A percentile compares a stretch with the other conserved stretches of the same genome.
Conservation (phyloP, 306 rosid species). For the Prunus kanzakura region DNA sequence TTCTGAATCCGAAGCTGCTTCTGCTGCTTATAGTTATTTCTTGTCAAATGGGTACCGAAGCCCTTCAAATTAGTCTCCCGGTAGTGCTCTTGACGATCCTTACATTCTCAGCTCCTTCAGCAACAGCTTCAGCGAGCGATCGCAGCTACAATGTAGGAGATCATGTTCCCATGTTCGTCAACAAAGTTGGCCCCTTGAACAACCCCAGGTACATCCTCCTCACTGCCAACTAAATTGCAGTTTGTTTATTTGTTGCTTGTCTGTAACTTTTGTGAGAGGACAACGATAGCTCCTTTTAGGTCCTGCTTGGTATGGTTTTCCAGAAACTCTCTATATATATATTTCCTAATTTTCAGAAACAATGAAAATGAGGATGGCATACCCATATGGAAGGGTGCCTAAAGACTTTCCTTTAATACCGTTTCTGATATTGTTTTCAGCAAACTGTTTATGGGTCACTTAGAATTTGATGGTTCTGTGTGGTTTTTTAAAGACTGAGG, state of each 20-base stretch:
- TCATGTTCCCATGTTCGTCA: conserved; percentile 56
- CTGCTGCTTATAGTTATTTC: background rate
- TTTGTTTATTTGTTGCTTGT: background rate
- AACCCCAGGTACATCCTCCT: conserved; percentile 65
- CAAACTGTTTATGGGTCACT: background rate
- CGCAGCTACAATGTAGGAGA: conserved; percentile 64
- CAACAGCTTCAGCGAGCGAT: conserved; percentile 43
- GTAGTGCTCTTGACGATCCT: conserved; percentile 30
- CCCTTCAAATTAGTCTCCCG: conserved; percentile 25
- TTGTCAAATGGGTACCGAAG: conserved; percentile 34
- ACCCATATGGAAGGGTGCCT: background rate
- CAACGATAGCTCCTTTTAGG: background rate
- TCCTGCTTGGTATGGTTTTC: background rate
- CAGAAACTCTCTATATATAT: background rate
- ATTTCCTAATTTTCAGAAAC: background rate
- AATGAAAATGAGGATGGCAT: background rate
- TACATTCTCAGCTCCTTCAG: conserved; percentile 17
- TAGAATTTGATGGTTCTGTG: background rate
- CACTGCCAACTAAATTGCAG: background rate
- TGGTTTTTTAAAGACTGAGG: background rate
- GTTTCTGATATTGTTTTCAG: background rate
- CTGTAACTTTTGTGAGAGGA: background rate
- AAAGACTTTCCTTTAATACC: background rate
- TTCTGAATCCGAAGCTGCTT: background rate
- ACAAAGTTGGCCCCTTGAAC: conserved; percentile 81